Base-by-base conservation (phyloP, 192 early-diverging fungal genomes). In the Coemansia sp. region DNA sequence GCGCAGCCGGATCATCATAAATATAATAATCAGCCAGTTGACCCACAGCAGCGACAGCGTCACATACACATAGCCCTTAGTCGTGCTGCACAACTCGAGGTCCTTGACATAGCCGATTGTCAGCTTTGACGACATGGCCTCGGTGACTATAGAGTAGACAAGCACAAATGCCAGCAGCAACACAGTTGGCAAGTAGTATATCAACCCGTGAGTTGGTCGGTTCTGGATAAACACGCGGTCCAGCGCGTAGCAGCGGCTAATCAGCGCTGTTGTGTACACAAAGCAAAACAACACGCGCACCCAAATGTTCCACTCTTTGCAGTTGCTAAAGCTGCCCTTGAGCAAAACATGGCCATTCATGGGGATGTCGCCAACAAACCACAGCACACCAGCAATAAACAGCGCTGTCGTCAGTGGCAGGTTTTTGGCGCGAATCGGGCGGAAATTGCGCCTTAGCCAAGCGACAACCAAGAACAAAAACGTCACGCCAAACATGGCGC, bases 151-250 rank as follows among this genome's bases (percentile, higher is more conserved):
- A 38, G 38, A 69, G 32, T 60, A 62, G 25, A 58, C 54, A 23
- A 69, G 49, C 11, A 63, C 61, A 19, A 60, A 60, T 17, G 57
- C 59, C 59, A 55, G 11, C 23, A 27, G 25, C 29, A 29, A 8
- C 5, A 21, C 5, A 6, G 41, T 43, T 15, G 41, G 41, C 41
- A 43, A 14, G 9, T 43, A 43, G 41, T 43, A 43, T 43, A 15
- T 15, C 41, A 43, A 8, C 41, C 41, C 41, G 41, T 8, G 41
- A 3, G 41, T 43, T 43, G 76, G 70, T 61, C 69, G 71, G 21
- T 65, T 45, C 54, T 79, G 76, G 49, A 73, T 79, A 29, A 73
- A 79, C 29, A 79, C 76, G 10, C 76, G 70, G 60, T 79, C 76
- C 2, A 73, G 65, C 35, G 76, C 76, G 60, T 59, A 79, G 25